A percentile compares a stretch with the other conserved stretches of the same genome.
phyloP scores from a whole-genome alignment of 2,329 filamentous ascomycete species.

The Fusarium cicatricum region DNA sequence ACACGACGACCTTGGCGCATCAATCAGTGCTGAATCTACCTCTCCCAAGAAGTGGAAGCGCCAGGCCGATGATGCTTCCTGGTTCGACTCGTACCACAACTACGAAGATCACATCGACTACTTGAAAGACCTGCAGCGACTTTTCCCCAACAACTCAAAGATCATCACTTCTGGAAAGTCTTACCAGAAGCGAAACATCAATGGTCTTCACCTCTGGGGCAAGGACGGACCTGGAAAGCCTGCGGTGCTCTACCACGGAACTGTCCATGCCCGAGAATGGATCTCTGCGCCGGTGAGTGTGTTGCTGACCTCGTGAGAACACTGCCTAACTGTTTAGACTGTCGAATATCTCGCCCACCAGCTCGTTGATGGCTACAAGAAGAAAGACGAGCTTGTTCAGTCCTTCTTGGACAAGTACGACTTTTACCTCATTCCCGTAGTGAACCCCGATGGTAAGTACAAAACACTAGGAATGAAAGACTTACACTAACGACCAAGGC shows the following conservation, averaged over 20 bases:
- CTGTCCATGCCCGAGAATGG: constrained; percentile 64
- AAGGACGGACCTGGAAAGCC: constrained; percentile 54
- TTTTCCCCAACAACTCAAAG: constrained; percentile 56
- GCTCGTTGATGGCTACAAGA: constrained; percentile 54
- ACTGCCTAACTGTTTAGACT: constrained; percentile 35
- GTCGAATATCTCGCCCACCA: constrained; percentile 58
- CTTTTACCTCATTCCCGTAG: constrained; percentile 62
- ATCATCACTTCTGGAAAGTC: constrained; percentile 56
- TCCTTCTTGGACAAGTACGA: constrained; percentile 63
- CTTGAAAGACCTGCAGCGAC: constrained; percentile 51
- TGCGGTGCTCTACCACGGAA: constrained; percentile 59
- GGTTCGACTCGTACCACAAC: constrained; percentile 60
- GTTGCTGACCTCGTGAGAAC: neutral
- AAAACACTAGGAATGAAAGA: neutral
- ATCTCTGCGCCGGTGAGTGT: constrained; percentile 63
- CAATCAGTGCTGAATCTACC: constrained; percentile 42
- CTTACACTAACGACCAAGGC: constrained; percentile 39
- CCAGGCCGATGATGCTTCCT: constrained; percentile 47
- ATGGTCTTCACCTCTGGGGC: constrained; percentile 63
- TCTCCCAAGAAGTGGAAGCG: constrained; percentile 33
- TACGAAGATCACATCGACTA: constrained; percentile 60
- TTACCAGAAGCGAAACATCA: constrained; percentile 60
- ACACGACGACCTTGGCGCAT: constrained; percentile 43
- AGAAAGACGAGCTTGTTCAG: constrained; percentile 46
- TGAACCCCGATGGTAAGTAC: constrained; percentile 55